Conservation (phyloP, 306 rosid genomes). For the Castanea mollissima region DNA sequence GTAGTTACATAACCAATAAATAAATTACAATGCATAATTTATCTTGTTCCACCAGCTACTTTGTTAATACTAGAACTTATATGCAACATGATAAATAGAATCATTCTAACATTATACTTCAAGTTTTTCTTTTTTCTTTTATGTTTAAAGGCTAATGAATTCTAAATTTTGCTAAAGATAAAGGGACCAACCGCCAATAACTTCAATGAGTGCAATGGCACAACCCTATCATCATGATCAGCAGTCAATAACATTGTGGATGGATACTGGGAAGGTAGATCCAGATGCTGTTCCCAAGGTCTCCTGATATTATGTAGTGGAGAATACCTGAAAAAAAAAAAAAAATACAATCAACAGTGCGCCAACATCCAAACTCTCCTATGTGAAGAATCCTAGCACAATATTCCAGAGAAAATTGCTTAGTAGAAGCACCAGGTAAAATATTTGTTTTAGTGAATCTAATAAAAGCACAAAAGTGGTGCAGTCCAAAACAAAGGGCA, state of each 20-base stretch:
- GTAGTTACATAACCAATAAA: background rate
- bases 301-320: slow-evolving; percentile 89
- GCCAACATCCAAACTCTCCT: background rate
- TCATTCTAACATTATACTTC: background rate
- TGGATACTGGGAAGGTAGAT: slow-evolving; percentile 67
- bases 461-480: background rate
- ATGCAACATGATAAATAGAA: background rate
- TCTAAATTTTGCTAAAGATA: background rate
- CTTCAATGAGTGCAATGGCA: slow-evolving; percentile 85
- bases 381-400: background rate
- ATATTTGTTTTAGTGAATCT: background rate
- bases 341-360: background rate
- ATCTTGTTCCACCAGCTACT: background rate
- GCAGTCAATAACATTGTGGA: slow-evolving; percentile 91
- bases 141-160: background rate
- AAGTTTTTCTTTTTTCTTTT: background rate
- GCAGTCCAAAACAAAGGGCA: background rate
- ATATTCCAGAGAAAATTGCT: background rate
- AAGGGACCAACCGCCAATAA: slow-evolving; percentile 70
- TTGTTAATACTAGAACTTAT: background rate
- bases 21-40: background rate
- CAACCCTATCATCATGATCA: slow-evolving; percentile 98
- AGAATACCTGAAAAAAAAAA: slow-evolving; percentile 57
- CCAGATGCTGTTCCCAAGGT: slow-evolving; percentile 72
- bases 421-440: background rate